Conservation (phyloP, 2,329 filamentous ascomycete genomes). For the Arthrinium phaeospermum region DNA sequence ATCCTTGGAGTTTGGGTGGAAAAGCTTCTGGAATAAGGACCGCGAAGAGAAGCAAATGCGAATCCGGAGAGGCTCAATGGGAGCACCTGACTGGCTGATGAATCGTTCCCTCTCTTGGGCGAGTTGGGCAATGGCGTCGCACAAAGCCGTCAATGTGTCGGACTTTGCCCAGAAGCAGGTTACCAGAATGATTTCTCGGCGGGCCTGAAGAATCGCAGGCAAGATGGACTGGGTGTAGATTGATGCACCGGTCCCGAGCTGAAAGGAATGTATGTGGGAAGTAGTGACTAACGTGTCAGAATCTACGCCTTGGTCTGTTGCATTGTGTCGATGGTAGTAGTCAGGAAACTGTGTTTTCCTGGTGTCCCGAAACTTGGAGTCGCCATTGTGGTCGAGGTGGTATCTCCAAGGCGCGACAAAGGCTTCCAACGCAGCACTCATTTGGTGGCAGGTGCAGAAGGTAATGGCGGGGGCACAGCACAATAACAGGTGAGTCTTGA, state of each 20-base stretch:
- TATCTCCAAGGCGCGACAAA: constrained; percentile 10
- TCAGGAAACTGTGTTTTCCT: constrained; percentile 49
- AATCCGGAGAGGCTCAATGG: constrained; percentile 56
- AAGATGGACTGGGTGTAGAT: constrained; percentile 62
- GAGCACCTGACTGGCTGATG: constrained; percentile 35
- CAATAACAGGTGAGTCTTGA: not conserved
- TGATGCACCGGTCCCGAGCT: constrained; percentile 62
- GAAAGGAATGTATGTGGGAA: constrained; percentile 54
- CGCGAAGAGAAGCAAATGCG: constrained; percentile 79
- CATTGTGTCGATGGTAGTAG: constrained; percentile 43
- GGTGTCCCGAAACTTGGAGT: constrained; percentile 10
- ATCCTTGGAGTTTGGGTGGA: constrained; percentile 67
- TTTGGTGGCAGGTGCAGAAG: not conserved
- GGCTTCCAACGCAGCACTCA: not conserved
- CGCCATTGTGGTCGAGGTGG: constrained; percentile 13
- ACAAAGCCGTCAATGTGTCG: constrained; percentile 62
- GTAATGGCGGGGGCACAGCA: not conserved
- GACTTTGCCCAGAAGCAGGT: constrained; percentile 85
- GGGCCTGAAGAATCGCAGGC: constrained; percentile 65
- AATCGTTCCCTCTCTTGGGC: constrained; percentile 52
- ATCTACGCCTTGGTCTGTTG: constrained; percentile 32
- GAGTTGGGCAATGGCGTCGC: constrained; percentile 62
- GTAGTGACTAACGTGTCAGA: constrained; percentile 54
- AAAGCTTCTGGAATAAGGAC: constrained; percentile 74
- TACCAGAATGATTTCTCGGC: constrained; percentile 73